Percentiles rank a stretch among this genome's conserved stretches.
phyloP scores from a whole-genome alignment of 2,329 filamentous ascomycete species.

The Pseudocercospora vitis region DNA sequence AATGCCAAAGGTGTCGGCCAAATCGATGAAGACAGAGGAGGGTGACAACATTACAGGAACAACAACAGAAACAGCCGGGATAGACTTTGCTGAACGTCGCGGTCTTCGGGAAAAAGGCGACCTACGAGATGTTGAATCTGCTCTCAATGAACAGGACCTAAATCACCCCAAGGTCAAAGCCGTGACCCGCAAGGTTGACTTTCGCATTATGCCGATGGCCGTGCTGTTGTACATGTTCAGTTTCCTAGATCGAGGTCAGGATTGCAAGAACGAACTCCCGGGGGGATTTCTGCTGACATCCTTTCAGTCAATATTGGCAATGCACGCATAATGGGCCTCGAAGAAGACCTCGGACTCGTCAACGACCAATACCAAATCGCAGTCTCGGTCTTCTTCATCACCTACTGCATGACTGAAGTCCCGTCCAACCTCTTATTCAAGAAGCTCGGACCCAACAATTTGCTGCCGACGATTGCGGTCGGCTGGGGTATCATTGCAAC shows the following conservation, averaged over 20 bases:
- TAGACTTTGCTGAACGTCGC: background rate
- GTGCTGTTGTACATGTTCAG: constrained; percentile 76
- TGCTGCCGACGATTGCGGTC: constrained; percentile 9
- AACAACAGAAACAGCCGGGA: background rate
- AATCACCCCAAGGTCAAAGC: constrained; percentile 32
- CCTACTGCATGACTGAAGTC: constrained; percentile 19
- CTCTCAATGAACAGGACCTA: background rate
- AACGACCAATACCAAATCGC: constrained; percentile 19
- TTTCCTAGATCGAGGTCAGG: constrained; percentile 54
- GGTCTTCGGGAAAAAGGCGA: background rate
- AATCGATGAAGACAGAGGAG: background rate
- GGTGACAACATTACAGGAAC: background rate
- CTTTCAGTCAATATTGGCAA: constrained; percentile 18
- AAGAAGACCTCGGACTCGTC: constrained; percentile 16
- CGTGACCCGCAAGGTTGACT: constrained; percentile 69
- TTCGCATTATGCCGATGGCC: constrained; percentile 65
- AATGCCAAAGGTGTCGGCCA: background rate
- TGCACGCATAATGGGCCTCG: constrained; percentile 13
- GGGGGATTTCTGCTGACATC: too few relatives aligned
- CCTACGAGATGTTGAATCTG: background rate
- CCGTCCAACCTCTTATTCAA: constrained; percentile 22
- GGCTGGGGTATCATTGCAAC: constrained; percentile 19
- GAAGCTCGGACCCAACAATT: constrained; percentile 13
- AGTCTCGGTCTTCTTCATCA: constrained; percentile 24
- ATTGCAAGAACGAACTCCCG: background rate